Percentiles rank a stretch among this genome's conserved stretches.
phyloP scores from a whole-genome alignment of 2,329 filamentous ascomycete genomes.

The Hortaea sp. region DNA sequence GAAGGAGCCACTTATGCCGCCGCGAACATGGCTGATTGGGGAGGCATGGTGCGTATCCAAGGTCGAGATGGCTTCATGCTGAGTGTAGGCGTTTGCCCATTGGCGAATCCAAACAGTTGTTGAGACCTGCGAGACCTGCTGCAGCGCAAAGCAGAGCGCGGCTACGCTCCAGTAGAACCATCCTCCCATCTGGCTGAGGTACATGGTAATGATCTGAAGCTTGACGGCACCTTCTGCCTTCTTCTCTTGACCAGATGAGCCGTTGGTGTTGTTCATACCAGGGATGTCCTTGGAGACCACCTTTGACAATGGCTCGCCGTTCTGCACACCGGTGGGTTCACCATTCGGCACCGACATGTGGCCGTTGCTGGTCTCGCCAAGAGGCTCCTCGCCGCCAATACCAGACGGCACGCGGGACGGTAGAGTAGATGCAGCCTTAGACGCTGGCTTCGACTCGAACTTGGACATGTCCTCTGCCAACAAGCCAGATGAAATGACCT shows the following conservation, averaged over 20 bases:
- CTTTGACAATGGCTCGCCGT: constrained; percentile 38
- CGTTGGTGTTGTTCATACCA: constrained; percentile 26
- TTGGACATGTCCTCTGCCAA: constrained; percentile 77
- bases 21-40: constrained; percentile 33
- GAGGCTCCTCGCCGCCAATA: constrained; percentile 47
- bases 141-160: constrained; percentile 61
- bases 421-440: constrained; percentile 58
- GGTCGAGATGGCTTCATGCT: constrained; percentile 33
- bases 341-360: constrained; percentile 37
- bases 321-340: constrained; percentile 26
- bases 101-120: constrained; percentile 91
- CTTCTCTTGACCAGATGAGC: constrained; percentile 46
- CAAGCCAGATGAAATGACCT: constrained; percentile 77
- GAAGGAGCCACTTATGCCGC: constrained; percentile 32
- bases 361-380: constrained; percentile 25
- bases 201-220: constrained; percentile 73
- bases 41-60: constrained; percentile 26
- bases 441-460: constrained; percentile 53
- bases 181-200: constrained; percentile 82
- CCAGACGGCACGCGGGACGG: constrained; percentile 72
- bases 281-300: constrained; percentile 30
- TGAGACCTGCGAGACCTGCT: constrained; percentile 76
- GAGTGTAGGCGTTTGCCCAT: constrained; percentile 80
- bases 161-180: constrained; percentile 92
- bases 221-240: constrained; percentile 85